Percentiles rank a stretch among this genome's conserved stretches.
These are phyloP conservation scores for Ceratobasidium sp. DNA, from an alignment of 1,284 basidiomycete species.

Conservation along the genomic window DNA sequence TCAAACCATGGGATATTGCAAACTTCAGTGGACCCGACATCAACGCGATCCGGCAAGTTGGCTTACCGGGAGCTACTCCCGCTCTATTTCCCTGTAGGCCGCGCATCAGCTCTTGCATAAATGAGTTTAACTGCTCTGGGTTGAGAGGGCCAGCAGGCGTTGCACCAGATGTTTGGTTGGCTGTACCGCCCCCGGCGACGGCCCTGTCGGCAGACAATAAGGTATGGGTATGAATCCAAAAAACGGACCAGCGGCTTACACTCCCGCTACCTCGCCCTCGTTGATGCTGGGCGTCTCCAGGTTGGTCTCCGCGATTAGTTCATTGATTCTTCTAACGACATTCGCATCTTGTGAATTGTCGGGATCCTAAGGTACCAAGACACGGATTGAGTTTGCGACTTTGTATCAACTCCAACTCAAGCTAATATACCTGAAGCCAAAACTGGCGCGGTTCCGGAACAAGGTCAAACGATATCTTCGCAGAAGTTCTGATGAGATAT, in stretches of 20 bases:
- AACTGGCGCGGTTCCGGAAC: conserved; percentile 70
- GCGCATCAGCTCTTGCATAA: conserved; percentile 33
- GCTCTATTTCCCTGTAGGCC: conserved; percentile 15
- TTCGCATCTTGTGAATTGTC: conserved; percentile 30
- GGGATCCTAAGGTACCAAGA: conserved; percentile 22
- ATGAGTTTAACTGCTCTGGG: conserved; percentile 22
- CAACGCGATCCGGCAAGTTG: neutral
- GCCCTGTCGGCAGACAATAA: conserved; percentile 6
- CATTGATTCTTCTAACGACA: conserved; percentile 42
- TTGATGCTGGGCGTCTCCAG: conserved; percentile 2
- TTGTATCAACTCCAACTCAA: too few species aligned
- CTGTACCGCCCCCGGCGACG: neutral
- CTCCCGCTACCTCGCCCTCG: neutral
- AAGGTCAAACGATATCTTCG: conserved; percentile 9
- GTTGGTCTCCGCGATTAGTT: conserved; percentile 26
- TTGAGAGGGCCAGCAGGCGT: conserved; percentile 28
- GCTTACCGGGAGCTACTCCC: conserved; percentile 27
- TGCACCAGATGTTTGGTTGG: neutral
- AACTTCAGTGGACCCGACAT: neutral
- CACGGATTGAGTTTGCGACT: neutral
- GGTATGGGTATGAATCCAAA: neutral
- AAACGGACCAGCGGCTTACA: neutral
- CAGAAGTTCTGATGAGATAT: neutral
- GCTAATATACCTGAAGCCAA: conserved; percentile 75
- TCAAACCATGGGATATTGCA: neutral